Percentiles rank a stretch among this genome's conserved stretches.
phyloP scores from a whole-genome alignment of 2,329 filamentous ascomycete species.

The Aspergillus sp. region DNA sequence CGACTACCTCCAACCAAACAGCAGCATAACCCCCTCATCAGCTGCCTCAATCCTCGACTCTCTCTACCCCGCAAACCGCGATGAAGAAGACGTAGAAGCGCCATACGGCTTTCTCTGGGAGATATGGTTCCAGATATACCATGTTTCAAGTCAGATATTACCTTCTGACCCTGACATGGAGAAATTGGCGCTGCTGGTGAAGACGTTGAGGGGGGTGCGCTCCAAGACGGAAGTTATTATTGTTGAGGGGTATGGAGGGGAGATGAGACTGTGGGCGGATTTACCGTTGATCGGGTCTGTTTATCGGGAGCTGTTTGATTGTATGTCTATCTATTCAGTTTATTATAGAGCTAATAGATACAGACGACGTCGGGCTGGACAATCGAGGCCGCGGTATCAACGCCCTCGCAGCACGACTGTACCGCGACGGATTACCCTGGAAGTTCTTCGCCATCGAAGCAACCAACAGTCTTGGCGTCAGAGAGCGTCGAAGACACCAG shows the following conservation, averaged over 20 bases:
- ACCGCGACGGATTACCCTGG: neutral
- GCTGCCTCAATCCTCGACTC: neutral
- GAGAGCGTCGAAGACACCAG: neutral
- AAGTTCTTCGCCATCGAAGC: neutral
- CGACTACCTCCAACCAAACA: neutral
- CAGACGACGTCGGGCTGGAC: neutral
- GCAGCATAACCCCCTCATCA: neutral
- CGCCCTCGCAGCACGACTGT: neutral
- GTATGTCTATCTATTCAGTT: neutral
- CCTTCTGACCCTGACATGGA: neutral
- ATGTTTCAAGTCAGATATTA: neutral
- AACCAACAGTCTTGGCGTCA: neutral
- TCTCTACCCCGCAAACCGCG: constrained; percentile 1
- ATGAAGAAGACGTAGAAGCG: neutral
- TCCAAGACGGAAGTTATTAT: neutral
- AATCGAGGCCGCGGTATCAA: neutral
- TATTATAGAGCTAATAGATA: neutral
- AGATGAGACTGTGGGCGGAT: neutral
- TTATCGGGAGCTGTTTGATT: neutral
- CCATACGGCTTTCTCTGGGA: constrained; percentile 1
- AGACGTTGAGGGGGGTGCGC: neutral
- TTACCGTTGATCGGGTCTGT: neutral
- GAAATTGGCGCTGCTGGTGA: neutral
- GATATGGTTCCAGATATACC: neutral
- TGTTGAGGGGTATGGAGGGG: neutral